phyloP scores from a whole-genome alignment of 352 stramenopile species.

The Globisporangium nagaii region DNA sequence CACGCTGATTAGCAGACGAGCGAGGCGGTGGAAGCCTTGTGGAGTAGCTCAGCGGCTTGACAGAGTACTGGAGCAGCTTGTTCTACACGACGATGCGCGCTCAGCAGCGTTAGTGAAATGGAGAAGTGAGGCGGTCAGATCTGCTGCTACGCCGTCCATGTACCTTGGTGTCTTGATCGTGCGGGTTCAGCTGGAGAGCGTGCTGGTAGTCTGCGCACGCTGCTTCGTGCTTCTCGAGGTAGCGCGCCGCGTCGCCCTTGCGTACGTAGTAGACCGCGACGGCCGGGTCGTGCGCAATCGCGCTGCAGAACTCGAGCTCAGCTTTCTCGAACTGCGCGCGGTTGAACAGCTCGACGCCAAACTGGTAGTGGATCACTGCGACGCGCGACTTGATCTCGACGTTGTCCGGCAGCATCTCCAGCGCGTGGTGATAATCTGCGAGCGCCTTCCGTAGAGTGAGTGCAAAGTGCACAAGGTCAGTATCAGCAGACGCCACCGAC shows the following conservation, averaged over 20 bases:
- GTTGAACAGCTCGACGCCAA: constrained; percentile 79
- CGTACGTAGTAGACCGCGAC: constrained; percentile 63
- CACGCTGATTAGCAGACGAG: constrained; percentile 10
- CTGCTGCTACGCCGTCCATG: not conserved
- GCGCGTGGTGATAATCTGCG: constrained; percentile 69
- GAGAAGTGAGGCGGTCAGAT: no score
- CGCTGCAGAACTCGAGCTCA: constrained; percentile 62
- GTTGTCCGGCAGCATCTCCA: constrained; percentile 50
- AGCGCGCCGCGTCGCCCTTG: constrained; percentile 68
- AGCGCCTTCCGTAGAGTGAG: no score
- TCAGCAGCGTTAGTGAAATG: no score
- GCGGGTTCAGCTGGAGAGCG: constrained; percentile 44
- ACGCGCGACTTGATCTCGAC: constrained; percentile 53
- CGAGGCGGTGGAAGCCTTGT: not conserved
- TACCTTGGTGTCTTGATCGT: constrained; percentile 55
- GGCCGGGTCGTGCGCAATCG: constrained; percentile 45
- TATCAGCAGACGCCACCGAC: no score
- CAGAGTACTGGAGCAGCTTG: constrained; percentile 60
- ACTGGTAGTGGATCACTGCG: constrained; percentile 75
- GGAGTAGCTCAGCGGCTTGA: constrained; percentile 4
- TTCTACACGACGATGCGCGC: constrained; percentile 22
- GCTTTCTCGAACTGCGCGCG: constrained; percentile 62
- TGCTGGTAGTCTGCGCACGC: constrained; percentile 46
- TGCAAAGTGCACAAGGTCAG: no score
- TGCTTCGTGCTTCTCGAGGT: constrained; percentile 60